Percentiles rank a stretch among this genome's conserved stretches.
Conservation (phyloP, 345 rosid species). For the Populus tremula region DNA sequence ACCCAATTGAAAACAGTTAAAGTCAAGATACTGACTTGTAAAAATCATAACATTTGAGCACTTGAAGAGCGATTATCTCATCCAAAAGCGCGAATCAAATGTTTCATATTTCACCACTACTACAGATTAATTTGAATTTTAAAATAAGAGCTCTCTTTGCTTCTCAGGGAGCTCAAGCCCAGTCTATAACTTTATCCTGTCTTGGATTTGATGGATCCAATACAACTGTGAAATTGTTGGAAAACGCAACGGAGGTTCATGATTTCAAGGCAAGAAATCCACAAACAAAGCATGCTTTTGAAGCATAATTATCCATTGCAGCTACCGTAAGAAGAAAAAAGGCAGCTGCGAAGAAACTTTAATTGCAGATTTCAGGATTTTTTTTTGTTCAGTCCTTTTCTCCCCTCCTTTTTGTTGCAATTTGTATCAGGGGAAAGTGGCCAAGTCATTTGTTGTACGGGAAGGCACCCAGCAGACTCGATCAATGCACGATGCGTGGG, state of each 20-base stretch:
- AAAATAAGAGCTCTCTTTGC: no score
- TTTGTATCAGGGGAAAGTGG: background rate
- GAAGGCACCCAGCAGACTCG: background rate
- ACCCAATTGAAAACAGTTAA: no score
- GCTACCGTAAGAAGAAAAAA: background rate
- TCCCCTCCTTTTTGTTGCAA: background rate
- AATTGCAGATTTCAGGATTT: no score
- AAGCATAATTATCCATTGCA: background rate
- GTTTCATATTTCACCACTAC: no score
- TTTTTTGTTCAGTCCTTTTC: background rate
- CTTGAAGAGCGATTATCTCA: no score
- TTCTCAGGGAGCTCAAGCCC: no score
- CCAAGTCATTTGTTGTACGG: background rate
- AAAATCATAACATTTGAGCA: no score
- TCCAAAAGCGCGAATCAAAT: no score
- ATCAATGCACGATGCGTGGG: background rate
- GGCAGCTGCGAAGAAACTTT: background rate
- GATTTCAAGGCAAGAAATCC: background rate
- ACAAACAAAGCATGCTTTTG: background rate
- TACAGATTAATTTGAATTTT: no score
- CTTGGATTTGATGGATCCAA: no score
- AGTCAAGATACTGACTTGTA: no score
- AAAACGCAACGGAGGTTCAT: background rate
- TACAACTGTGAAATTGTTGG: background rate
- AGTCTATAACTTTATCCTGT: no score